phyloP scores from a whole-genome alignment of 78 protist genomes.

The Planoprotostelium fungivorum region DNA sequence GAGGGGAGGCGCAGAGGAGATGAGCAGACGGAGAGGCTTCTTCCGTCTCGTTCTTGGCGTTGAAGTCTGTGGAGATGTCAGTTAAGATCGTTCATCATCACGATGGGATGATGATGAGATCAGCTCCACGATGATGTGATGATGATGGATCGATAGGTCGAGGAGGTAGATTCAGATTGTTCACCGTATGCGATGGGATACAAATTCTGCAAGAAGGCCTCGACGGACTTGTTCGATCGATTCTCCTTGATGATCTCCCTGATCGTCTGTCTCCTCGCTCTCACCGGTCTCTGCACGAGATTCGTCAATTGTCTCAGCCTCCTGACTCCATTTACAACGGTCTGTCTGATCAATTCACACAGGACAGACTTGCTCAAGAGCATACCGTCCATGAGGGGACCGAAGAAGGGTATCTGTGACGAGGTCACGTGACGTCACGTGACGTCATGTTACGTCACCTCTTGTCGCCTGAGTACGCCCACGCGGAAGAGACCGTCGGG shows the following conservation, averaged over 20 bases:
- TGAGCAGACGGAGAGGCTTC: too few species aligned
- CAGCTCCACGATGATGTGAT: too few species aligned
- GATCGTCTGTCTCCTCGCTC: neutral
- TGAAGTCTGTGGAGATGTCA: too few species aligned
- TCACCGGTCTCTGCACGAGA: neutral
- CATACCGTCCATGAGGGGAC: conserved; percentile 83
- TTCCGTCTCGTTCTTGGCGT: too few species aligned
- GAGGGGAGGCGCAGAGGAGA: too few species aligned
- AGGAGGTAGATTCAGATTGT: too few species aligned
- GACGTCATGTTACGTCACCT: conserved; percentile 10
- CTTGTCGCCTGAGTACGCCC: neutral
- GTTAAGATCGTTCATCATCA: too few species aligned
- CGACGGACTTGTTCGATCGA: neutral
- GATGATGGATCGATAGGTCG: too few species aligned
- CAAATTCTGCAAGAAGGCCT: neutral
- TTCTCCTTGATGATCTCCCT: neutral
- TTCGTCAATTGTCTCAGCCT: neutral
- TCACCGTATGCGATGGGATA: too few species aligned
- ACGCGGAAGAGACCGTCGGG: conserved; percentile 77
- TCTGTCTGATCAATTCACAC: conserved; percentile 78
- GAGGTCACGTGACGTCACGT: conserved; percentile 38
- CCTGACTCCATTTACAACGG: conserved; percentile 75
- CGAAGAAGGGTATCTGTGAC: conserved; percentile 71
- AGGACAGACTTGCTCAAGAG: conserved; percentile 57
- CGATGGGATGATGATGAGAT: too few species aligned